Conservation (phyloP, 2,329 filamentous ascomycete genomes). For the Apiospora hydei region DNA sequence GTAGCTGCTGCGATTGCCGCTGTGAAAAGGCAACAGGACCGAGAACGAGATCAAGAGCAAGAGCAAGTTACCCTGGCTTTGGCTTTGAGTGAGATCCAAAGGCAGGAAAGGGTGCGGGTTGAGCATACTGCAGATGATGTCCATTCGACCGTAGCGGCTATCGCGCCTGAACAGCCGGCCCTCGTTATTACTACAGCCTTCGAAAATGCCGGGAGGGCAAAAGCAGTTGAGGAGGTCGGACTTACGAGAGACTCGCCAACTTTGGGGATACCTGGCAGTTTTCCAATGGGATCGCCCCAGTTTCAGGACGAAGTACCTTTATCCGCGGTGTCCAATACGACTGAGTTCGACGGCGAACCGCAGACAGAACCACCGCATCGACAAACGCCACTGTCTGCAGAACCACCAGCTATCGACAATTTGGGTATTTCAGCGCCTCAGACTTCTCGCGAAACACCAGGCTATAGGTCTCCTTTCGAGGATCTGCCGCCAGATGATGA, state of each 20-base stretch:
- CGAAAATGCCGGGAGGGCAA: not conserved
- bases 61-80: not conserved
- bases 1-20: slow-evolving; percentile 17
- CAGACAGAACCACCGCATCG: slow-evolving; percentile 63
- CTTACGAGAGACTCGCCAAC: slow-evolving; percentile 66
- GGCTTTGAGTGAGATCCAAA: slow-evolving; percentile 7
- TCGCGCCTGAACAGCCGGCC: slow-evolving; percentile 18
- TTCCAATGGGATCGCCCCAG: slow-evolving; percentile 53
- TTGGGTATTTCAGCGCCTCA: slow-evolving; percentile 33
- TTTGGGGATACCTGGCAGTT: slow-evolving; percentile 70
- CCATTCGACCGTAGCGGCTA: not conserved
- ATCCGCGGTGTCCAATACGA: slow-evolving; percentile 68
- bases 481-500: slow-evolving; percentile 50
- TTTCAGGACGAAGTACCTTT: slow-evolving; percentile 57
- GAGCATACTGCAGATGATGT: slow-evolving; percentile 25
- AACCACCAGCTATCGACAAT: not conserved
- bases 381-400: slow-evolving; percentile 32
- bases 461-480: slow-evolving; percentile 60
- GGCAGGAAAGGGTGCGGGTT: not conserved
- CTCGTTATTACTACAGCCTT: slow-evolving; percentile 35
- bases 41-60: slow-evolving; percentile 2
- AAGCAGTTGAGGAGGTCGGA: not conserved
- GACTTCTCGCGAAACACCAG: slow-evolving; percentile 40
- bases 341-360: slow-evolving; percentile 77
- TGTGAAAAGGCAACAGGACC: slow-evolving; percentile 10